Evolutionary conservation across 768 basidiomycete genomes (phyloP).

Genomic region (Pleurotus platypus): DNA sequence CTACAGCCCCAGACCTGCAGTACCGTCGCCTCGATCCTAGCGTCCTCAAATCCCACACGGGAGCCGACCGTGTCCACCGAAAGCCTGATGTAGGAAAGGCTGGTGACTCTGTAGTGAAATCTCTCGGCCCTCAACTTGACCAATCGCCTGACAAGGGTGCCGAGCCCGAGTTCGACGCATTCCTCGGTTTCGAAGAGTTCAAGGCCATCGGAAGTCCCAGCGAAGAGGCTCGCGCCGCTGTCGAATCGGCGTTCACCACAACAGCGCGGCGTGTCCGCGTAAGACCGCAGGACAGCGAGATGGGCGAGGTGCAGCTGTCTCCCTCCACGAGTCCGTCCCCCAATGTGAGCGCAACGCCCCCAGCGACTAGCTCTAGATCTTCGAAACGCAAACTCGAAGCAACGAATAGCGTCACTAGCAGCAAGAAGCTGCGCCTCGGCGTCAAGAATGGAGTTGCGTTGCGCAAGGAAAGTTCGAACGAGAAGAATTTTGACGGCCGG

Average conservation of each 20-base stretch:
- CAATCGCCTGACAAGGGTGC: not conserved
- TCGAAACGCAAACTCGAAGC: constrained; percentile 1
- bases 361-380: not conserved
- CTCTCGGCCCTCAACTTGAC: not conserved
- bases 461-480: not conserved
- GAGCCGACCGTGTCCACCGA: not conserved
- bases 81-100: constrained; percentile 1
- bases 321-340: not conserved
- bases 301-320: not conserved
- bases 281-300: not conserved
- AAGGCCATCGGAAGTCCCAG: not conserved
- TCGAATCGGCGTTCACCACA: not conserved
- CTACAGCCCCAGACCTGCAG: not conserved
- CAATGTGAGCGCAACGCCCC: no score
- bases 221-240: not conserved
- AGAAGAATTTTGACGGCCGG: not conserved
- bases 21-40: not conserved
- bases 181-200: not conserved
- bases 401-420: not conserved
- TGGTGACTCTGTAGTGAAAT: not conserved
- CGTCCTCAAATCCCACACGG: not conserved
- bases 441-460: not conserved
- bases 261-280: not conserved
- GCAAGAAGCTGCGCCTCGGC: not conserved
- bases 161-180: not conserved